These are phyloP conservation scores for Anthracocystis walkeri DNA, from an alignment of 1,284 basidiomycete genomes.

Conservation along the genomic window DNA sequence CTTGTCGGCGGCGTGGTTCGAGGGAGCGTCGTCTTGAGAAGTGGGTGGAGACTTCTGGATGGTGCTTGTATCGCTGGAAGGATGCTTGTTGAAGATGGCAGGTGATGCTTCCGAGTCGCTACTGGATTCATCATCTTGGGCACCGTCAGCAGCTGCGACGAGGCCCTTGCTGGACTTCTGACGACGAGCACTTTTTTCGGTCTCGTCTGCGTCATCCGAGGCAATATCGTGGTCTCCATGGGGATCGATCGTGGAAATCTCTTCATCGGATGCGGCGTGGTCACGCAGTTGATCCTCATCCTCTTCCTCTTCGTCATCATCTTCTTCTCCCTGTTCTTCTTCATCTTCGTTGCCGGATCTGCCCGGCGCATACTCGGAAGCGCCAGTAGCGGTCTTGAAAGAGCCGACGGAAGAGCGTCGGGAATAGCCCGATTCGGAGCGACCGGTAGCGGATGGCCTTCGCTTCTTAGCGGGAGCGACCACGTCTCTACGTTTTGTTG, in stretches of 20 bases:
- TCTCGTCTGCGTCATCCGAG: slow-evolving; percentile 32
- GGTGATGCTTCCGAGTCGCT: slow-evolving; percentile 30
- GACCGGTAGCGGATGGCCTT: slow-evolving; percentile 26
- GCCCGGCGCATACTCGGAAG: slow-evolving; percentile 15
- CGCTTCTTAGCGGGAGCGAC: slow-evolving; percentile 17
- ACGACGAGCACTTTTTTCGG: slow-evolving; percentile 21
- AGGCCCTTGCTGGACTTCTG: background rate
- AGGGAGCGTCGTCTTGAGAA: slow-evolving; percentile 39
- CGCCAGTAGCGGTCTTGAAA: slow-evolving; percentile 40
- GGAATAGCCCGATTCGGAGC: slow-evolving; percentile 36
- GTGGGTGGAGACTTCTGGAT: slow-evolving; percentile 46
- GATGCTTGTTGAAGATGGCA: slow-evolving; percentile 29
- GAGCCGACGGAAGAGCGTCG: slow-evolving; percentile 41
- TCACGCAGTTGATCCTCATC: slow-evolving; percentile 4
- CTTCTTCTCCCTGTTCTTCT: slow-evolving; percentile 16
- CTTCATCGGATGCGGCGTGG: slow-evolving; percentile 7
- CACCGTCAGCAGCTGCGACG: slow-evolving; percentile 3
- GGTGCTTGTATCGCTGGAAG: slow-evolving; percentile 31
- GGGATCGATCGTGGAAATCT: slow-evolving; percentile 18
- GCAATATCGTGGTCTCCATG: slow-evolving; percentile 2
- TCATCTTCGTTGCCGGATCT: slow-evolving; percentile 13
- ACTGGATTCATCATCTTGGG: slow-evolving; percentile 18
- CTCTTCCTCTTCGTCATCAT: slow-evolving; percentile 18
- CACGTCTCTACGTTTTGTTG: slow-evolving; percentile 14
- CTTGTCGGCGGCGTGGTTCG: slow-evolving; percentile 5